Evolutionary conservation across 83 land plant species (phyloP), one percentile per base, ranked within the genome.

Genomic region (Isoetes engelmannii): DNA sequence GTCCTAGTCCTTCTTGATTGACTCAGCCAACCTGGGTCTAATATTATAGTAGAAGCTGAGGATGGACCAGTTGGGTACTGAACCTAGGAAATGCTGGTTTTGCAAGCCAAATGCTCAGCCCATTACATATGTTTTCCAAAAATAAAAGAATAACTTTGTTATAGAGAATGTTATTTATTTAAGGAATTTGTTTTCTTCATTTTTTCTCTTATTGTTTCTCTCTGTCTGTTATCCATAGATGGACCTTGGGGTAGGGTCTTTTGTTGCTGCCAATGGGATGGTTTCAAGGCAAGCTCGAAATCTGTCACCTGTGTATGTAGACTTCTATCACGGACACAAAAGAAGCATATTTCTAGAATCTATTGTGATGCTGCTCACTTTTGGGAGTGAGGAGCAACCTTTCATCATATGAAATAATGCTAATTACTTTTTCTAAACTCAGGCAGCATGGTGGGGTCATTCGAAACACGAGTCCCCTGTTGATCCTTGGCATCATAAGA

Each of bases 171-270:
- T 28, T 28, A 28, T 28, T 28, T 28, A 28, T 28, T 28, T 28
- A 28, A 28, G 37, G 37, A 28, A 28, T 0, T 51, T 17, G 13
- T 17, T 51, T 3, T 51, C 3, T 51, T 17, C 3, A 7, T 48
- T 17, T 57, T 0, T 6, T 61, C 67, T 13, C 10, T 57, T 63
- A 45, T 20, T n/a, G 8, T 8, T 43, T 28, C 58, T 7, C 44
- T 37, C 5, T 60, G 47, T 63, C 61, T 42, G 4, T 61, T 18
- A 45, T 48, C 7, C 48, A 57, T 84, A 93, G 98, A 93, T 93
- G 98, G 98, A 93, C 72, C 83, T 93, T 63, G 98, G 98, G 6
- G 98, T 93, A 9, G 98, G 98, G 8, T 84, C 90, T 5, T 93
- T 93, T 83, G 98, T 93, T 3, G 74, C 85, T 41, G 96, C 82